A percentile compares a stretch with the other conserved stretches of the same genome.
phyloP scores from a whole-genome alignment of 305 asterid species.

The Solanum hybrid region DNA sequence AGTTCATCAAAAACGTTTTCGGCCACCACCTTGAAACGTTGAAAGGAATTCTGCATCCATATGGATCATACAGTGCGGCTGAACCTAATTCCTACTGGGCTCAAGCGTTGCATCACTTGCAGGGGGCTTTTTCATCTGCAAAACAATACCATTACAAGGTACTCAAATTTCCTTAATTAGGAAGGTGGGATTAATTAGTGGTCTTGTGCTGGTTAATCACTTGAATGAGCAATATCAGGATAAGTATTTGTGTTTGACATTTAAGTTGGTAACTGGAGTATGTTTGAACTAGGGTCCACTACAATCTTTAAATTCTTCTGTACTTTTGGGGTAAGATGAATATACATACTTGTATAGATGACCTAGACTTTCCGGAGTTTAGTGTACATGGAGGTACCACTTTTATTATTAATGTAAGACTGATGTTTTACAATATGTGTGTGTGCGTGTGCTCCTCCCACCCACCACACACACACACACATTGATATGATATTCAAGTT shows the following conservation, averaged over 20 bases:
- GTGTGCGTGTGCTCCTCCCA: neutral
- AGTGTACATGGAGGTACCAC: neutral
- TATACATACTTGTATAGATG: neutral
- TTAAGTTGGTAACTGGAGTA: neutral
- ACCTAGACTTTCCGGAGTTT: neutral
- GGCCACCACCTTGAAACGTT: constrained; percentile 21
- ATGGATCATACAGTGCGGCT: constrained; percentile 21
- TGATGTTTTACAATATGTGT: neutral
- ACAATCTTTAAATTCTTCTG: neutral
- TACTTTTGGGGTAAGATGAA: neutral
- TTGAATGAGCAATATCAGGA: neutral
- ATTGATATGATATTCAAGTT: neutral
- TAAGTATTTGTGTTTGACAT: neutral
- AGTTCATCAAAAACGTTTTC: constrained; percentile 31
- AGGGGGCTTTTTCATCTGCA: constrained; percentile 31
- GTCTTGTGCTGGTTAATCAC: neutral
- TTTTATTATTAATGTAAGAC: neutral
- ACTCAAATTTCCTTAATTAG: constrained; percentile 3
- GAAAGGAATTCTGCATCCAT: constrained; percentile 31
- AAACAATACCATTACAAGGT: constrained; percentile 75
- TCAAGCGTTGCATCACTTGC: constrained; percentile 22
- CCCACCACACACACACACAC: neutral
- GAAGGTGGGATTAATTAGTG: neutral
- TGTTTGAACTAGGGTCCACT: neutral
- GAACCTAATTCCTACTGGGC: constrained; percentile 29